A percentile compares a stretch with the other conserved stretches of the same genome.
phyloP scores from a whole-genome alignment of 768 basidiomycete genomes.

The Cyclocybe cylindracea region DNA sequence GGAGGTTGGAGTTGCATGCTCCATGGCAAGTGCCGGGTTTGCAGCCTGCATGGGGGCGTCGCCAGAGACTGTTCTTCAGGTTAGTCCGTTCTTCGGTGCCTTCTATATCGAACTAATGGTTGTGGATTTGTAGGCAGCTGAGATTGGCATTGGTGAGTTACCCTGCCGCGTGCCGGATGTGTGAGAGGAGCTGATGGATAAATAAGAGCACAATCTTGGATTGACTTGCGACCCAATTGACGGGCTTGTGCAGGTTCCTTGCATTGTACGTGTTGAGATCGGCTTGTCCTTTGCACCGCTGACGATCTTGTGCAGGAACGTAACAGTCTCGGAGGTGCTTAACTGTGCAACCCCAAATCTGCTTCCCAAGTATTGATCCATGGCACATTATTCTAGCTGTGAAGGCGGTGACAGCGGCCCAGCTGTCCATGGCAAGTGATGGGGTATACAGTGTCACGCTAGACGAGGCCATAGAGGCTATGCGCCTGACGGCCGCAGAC shows the following conservation, averaged over 20 bases:
- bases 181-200: neutral
- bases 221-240: slow-evolving; percentile 95
- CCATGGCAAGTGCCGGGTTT: slow-evolving; percentile 94
- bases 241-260: slow-evolving; percentile 92
- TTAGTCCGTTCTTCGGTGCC: slow-evolving; percentile 23
- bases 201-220: slow-evolving; percentile 77
- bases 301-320: slow-evolving; percentile 53
- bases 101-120: slow-evolving; percentile 12
- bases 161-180: neutral
- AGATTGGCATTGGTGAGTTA: slow-evolving; percentile 81
- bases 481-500: slow-evolving; percentile 89
- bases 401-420: slow-evolving; percentile 92
- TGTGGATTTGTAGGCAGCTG: slow-evolving; percentile 58
- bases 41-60: slow-evolving; percentile 93
- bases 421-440: slow-evolving; percentile 90
- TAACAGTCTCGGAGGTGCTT: slow-evolving; percentile 79
- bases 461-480: slow-evolving; percentile 95
- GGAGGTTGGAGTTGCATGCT: slow-evolving; percentile 95
- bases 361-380: neutral
- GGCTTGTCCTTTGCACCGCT: neutral
- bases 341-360: neutral
- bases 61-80: slow-evolving; percentile 81
- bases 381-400: slow-evolving; percentile 56
- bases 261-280: slow-evolving; percentile 65
- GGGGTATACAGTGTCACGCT: slow-evolving; percentile 85